Evolutionary conservation across 768 basidiomycete species (phyloP).

Genomic region (Imleria badia): DNA sequence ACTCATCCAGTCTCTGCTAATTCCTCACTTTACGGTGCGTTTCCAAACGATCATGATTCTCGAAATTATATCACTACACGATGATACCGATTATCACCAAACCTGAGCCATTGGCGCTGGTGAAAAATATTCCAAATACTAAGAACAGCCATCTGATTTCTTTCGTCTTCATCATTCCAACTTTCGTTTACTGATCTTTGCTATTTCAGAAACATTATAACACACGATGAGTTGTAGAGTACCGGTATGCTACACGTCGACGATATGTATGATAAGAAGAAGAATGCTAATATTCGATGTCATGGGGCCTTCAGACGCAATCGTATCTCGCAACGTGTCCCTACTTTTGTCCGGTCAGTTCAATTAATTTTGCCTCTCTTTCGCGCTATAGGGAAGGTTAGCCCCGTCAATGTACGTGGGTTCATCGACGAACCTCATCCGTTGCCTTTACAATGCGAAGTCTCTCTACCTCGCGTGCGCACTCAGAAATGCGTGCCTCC

Average conservation of each 20-base stretch:
- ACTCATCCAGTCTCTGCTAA: too few relatives aligned
- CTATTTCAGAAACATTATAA: conserved; percentile 1
- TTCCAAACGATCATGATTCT: background rate
- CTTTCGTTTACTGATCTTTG: conserved; percentile 13
- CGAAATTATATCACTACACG: background rate
- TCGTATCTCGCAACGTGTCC: background rate
- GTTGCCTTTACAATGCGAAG: conserved; percentile 62
- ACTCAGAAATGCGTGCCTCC: conserved; percentile 64
- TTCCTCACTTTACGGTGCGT: conserved; percentile 11
- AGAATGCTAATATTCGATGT: background rate
- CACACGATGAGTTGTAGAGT: background rate
- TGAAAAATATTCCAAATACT: conserved; percentile 31
- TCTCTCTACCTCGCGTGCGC: conserved; percentile 71
- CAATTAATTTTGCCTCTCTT: conserved; percentile 48
- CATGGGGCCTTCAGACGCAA: too few relatives aligned
- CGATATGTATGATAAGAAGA: background rate
- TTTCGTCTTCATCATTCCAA: background rate
- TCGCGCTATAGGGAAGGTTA: conserved; percentile 42
- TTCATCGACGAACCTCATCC: conserved; percentile 49
- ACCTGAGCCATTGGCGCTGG: conserved; percentile 33
- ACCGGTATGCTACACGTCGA: background rate
- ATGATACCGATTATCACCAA: conserved; percentile 26
- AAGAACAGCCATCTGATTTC: conserved; percentile 36
- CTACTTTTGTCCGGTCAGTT: conserved; percentile 31
- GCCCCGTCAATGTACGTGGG: background rate